Base-by-base conservation (phyloP, 73 alveolate genomes). In the Effrenium voratum region DNA sequence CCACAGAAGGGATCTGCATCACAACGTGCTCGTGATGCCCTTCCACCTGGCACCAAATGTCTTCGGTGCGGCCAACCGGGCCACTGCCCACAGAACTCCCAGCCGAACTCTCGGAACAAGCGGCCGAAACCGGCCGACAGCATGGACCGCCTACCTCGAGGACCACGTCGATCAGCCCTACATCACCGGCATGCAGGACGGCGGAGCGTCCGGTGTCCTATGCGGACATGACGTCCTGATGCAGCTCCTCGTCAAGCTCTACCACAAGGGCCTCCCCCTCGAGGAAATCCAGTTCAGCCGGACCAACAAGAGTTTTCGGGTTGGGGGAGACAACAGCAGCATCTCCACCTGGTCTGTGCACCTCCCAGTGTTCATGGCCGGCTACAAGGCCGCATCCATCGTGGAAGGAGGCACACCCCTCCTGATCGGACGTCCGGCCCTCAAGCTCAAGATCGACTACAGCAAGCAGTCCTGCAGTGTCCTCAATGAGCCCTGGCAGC, bases 221-320 rank as follows among this genome's bases (percentile, higher is more conserved):
- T 36, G 50, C 16, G 85, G 85, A 3, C 85, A 75, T 36, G 22
- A 36, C 38, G 32, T 40, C 57, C 32, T 75, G 85, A 75, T 75
- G 85, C 3, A 24, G 38, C 13, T 40, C 55, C 38, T 75, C 40
- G 85, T 40, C 85, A 5, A 40, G 44, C 28, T 75, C 57, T 1
- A 8, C 4, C 45, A 5, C 57, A 40, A 22, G 55, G 57, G 85
- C 2, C 38, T 40, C 34, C 5, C 85, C 57, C 4, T 24, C 38
- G 57, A 75, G 44, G 10, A 40, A 19, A 40, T 75, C 85, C 3
- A 40, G 59, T 40, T 75, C 55, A 28, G 36, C 57, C 57, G 57
- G 57, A 75, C 85, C 59, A 40, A 75, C 85, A 75, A 75, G 57
- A 41, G 13, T 19, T 75, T 75, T 19, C 57, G 85, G n/a, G 36